Conservation (phyloP, 148 eudicot species). For the Fallopia convolvulus region DNA sequence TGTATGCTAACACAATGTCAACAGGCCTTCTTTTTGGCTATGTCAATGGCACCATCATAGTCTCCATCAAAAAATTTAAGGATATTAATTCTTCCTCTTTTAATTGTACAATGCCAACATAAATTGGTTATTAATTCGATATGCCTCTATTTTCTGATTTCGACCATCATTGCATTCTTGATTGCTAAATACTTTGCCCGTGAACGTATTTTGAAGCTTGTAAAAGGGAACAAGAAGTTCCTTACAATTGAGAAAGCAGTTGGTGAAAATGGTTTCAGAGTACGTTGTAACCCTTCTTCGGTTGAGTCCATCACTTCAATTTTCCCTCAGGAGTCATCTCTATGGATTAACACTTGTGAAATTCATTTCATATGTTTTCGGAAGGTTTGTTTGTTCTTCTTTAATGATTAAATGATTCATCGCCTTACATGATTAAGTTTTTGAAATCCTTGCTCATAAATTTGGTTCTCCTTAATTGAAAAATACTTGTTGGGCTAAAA, state of each 20-base stretch:
- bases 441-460: not conserved
- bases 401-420: not conserved
- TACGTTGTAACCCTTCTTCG: slow-evolving; percentile 97
- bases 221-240: slow-evolving; percentile 96
- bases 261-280: slow-evolving; percentile 94
- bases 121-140: not conserved
- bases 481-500: not conserved
- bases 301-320: slow-evolving; percentile 96
- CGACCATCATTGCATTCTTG: slow-evolving; percentile 89
- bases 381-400: slow-evolving; percentile 67
- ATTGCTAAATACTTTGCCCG: slow-evolving; percentile 99
- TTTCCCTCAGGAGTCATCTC: slow-evolving; percentile 89
- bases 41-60: slow-evolving; percentile 75
- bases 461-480: not conserved
- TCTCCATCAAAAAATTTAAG: slow-evolving; percentile 95
- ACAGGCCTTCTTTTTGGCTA: slow-evolving; percentile 96
- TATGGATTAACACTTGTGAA: slow-evolving; percentile 95
- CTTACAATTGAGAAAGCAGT: slow-evolving; percentile 98
- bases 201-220: slow-evolving; percentile 91
- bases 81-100: slow-evolving; percentile 5
- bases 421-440: not conserved
- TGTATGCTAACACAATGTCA: too few species aligned
- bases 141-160: slow-evolving; percentile 15
- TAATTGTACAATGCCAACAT: not conserved
- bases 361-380: slow-evolving; percentile 86